Percentiles rank a stretch among this genome's conserved stretches.
Evolutionary conservation across 495 filamentous ascomycete species (phyloP).

Genomic region (Extremus antarcticus): DNA sequence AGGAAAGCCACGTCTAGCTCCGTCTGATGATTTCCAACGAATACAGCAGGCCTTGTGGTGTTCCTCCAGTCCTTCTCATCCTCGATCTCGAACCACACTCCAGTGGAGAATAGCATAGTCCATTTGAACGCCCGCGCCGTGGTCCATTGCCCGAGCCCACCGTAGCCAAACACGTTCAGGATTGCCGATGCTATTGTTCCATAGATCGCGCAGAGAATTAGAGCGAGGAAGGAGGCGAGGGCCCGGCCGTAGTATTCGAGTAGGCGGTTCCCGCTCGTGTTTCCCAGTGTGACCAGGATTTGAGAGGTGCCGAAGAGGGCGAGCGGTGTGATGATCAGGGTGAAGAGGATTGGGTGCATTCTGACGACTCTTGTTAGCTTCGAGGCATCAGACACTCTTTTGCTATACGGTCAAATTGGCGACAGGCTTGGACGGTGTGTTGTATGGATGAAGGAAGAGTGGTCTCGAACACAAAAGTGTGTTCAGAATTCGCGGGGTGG

Average conservation of each 20-base stretch:
- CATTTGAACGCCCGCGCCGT: conserved; percentile 66
- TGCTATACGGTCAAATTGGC: not conserved
- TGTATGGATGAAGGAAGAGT: not conserved
- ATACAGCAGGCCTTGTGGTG: conserved; percentile 65
- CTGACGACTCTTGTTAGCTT: not conserved
- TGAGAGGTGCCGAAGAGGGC: conserved; percentile 38
- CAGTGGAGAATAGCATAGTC: conserved; percentile 62
- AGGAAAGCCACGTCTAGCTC: conserved; percentile 92
- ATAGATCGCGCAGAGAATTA: conserved; percentile 59
- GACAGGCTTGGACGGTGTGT: not conserved
- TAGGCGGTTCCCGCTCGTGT: not conserved
- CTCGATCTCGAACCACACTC: conserved; percentile 64
- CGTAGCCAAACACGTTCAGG: conserved; percentile 59
- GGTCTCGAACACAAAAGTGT: not conserved
- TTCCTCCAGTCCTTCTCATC: conserved; percentile 10
- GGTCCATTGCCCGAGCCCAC: conserved; percentile 75
- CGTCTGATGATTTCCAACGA: conserved; percentile 69
- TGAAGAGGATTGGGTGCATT: conserved; percentile 6
- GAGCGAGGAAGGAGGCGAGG: conserved; percentile 57
- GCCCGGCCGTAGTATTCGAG: conserved; percentile 55
- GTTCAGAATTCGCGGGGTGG: not conserved
- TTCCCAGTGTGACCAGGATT: conserved; percentile 28
- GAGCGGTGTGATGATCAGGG: conserved; percentile 31
- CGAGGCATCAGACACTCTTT: not conserved
- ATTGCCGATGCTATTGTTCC: conserved; percentile 65